phyloP scores from a whole-genome alignment of 1,284 basidiomycete genomes.

The Malassezia nana region DNA sequence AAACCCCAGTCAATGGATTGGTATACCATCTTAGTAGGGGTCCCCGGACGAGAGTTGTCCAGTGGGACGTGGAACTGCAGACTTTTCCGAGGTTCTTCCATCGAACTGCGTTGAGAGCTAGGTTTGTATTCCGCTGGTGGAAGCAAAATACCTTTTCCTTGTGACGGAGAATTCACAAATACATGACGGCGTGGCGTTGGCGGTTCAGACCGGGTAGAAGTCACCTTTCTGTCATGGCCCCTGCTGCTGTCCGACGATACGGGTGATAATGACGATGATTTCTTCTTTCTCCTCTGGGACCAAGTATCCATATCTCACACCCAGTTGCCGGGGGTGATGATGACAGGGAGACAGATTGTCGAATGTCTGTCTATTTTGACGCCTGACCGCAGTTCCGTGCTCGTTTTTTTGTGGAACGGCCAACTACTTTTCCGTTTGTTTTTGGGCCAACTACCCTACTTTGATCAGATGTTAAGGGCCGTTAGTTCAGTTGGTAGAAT shows the following conservation, averaged over 20 bases:
- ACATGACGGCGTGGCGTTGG: background rate
- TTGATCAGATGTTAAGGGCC: constrained; percentile 6
- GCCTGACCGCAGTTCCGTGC: background rate
- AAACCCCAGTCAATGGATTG: constrained; percentile 9
- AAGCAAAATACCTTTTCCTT: constrained; percentile 2
- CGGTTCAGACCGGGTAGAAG: background rate
- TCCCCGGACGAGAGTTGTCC: background rate
- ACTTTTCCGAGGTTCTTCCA: background rate
- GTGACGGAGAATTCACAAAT: background rate
- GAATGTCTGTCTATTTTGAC: background rate
- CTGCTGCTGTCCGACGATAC: background rate
- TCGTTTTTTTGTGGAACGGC: background rate
- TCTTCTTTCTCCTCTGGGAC: background rate
- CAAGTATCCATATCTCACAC: background rate
- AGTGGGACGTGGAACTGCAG: background rate
- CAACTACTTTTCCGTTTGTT: background rate
- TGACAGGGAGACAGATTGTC: background rate
- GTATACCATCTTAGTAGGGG: background rate
- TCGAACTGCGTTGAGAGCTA: background rate
- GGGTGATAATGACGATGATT: background rate
- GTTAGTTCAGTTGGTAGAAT: constrained; percentile 25
- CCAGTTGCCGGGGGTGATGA: background rate
- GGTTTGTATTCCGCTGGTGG: constrained; percentile 2
- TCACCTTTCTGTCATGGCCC: background rate
- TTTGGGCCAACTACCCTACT: background rate